A percentile compares a stretch with the other conserved stretches of the same genome.
phyloP scores from a whole-genome alignment of 331 rosid genomes.

The Rhamnella rubrinervis region DNA sequence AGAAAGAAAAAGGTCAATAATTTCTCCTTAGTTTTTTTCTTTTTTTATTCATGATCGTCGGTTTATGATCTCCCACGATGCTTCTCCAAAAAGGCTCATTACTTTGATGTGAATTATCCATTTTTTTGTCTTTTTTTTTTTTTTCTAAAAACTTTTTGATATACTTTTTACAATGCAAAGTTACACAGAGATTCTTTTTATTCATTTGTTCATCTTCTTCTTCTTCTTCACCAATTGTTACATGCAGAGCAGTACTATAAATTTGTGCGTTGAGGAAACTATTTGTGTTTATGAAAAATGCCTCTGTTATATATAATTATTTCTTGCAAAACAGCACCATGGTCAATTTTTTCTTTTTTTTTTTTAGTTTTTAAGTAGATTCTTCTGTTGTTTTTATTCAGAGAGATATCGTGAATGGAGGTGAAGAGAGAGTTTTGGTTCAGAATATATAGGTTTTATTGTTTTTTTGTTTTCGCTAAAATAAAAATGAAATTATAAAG shows the following conservation, averaged over 20 bases:
- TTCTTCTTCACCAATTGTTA: not conserved
- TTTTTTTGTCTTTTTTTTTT: conserved; percentile 19
- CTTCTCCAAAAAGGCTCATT: conserved; percentile 23
- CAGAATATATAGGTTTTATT: conserved; percentile 35
- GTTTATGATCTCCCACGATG: conserved; percentile 21
- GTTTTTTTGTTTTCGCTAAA: conserved; percentile 32
- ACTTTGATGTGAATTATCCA: conserved; percentile 39
- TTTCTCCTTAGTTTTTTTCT: conserved; percentile 2
- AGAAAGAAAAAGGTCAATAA: conserved; percentile 20
- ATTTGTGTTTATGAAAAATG: conserved; percentile 1
- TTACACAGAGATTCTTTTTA: conserved; percentile 39
- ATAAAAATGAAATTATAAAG: not conserved
- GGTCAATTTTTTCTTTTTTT: not conserved
- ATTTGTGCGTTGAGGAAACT: conserved; percentile 26
- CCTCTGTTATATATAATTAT: not conserved
- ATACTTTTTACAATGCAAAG: conserved; percentile 15
- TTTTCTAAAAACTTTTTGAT: conserved; percentile 2
- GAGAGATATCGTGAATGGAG: not conserved
- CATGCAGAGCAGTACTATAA: not conserved
- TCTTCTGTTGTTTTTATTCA: not conserved
- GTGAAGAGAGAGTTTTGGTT: not conserved
- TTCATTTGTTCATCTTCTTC: conserved; percentile 29
- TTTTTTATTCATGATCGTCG: too few relatives aligned
- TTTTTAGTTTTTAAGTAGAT: not conserved
- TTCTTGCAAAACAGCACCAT: not conserved